Conservation (phyloP, 768 basidiomycete species). For the Rossbeevera mucosa region DNA sequence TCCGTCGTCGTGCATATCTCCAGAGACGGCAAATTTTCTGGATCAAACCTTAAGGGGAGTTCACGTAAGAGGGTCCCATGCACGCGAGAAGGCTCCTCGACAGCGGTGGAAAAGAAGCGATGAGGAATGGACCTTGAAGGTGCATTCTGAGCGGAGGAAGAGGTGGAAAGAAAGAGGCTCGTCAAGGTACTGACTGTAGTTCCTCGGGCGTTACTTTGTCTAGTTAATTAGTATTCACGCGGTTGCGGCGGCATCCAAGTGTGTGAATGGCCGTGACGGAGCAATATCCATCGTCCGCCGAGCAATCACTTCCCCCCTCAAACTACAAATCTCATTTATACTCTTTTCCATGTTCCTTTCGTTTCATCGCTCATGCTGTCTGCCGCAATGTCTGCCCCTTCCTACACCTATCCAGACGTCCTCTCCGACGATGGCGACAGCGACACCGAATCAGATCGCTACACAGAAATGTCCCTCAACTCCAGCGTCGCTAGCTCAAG, state of each 20-base stretch:
- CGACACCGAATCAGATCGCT: constrained; percentile 46
- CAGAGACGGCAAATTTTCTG: neutral
- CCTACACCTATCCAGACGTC: constrained; percentile 1
- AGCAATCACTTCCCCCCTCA: constrained; percentile 14
- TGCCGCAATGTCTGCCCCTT: constrained; percentile 12
- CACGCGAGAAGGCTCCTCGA: constrained; percentile 3
- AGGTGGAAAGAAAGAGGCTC: neutral
- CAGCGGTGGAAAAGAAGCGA: constrained; percentile 5
- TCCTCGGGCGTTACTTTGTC: constrained; percentile 19
- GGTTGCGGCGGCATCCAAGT: constrained; percentile 19
- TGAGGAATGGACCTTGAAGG: neutral
- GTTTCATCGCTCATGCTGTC: constrained; percentile 7
- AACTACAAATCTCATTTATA: constrained; percentile 24
- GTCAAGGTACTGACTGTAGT: neutral
- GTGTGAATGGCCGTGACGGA: constrained; percentile 28
- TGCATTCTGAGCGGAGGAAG: neutral
- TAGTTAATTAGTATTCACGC: constrained; percentile 24
- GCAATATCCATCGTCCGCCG: constrained; percentile 33
- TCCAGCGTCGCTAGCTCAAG: constrained; percentile 42
- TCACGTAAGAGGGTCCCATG: constrained; percentile 14
- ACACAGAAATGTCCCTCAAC: constrained; percentile 41
- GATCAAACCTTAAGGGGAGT: constrained; percentile 10
- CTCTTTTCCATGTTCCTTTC: constrained; percentile 1
- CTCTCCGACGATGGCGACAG: constrained; percentile 42
- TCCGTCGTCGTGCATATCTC: constrained; percentile 4